These are phyloP conservation scores for Puya raimondii DNA, from an alignment of 176 grass and related monocot genomes.

Conservation along the genomic window DNA sequence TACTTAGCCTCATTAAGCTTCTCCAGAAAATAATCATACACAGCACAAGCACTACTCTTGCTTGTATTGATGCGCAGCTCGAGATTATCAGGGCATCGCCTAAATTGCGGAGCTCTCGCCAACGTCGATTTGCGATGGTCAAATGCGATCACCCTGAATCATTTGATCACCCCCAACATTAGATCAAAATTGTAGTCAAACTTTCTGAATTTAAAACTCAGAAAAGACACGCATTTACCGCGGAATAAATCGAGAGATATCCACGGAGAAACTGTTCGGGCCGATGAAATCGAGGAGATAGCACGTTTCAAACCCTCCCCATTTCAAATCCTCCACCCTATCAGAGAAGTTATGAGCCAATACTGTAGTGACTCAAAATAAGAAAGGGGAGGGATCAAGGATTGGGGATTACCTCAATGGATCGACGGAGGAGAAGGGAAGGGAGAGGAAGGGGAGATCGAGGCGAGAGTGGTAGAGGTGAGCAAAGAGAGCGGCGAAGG, in stretches of 20 bases:
- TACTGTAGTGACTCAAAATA: neutral
- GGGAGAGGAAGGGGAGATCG: slow-evolving; percentile 33
- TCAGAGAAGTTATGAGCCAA: too few relatives aligned
- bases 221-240: slow-evolving; percentile 25
- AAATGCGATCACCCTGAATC: slow-evolving; percentile 69
- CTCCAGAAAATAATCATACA: slow-evolving; percentile 69
- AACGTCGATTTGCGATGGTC: slow-evolving; percentile 60
- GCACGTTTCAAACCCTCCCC: slow-evolving; percentile 42
- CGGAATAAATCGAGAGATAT: slow-evolving; percentile 49
- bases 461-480: slow-evolving; percentile 53
- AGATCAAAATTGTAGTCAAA: neutral
- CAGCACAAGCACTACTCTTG: slow-evolving; percentile 48
- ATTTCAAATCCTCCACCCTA: slow-evolving; percentile 36
- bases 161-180: slow-evolving; percentile 10
- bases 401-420: slow-evolving; percentile 47
- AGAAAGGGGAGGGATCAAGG: neutral
- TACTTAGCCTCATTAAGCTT: slow-evolving; percentile 15
- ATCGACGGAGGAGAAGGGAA: slow-evolving; percentile 76
- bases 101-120: slow-evolving; percentile 35
- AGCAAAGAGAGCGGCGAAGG: slow-evolving; percentile 65
- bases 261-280: slow-evolving; percentile 48
- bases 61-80: slow-evolving; percentile 50
- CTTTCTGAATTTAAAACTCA: neutral
- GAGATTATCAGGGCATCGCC: slow-evolving; percentile 46
- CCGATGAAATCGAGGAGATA: slow-evolving; percentile 89